These are phyloP conservation scores for Talaromyces sp. DNA, from an alignment of 2,329 filamentous ascomycete species.

Conservation along the genomic window DNA sequence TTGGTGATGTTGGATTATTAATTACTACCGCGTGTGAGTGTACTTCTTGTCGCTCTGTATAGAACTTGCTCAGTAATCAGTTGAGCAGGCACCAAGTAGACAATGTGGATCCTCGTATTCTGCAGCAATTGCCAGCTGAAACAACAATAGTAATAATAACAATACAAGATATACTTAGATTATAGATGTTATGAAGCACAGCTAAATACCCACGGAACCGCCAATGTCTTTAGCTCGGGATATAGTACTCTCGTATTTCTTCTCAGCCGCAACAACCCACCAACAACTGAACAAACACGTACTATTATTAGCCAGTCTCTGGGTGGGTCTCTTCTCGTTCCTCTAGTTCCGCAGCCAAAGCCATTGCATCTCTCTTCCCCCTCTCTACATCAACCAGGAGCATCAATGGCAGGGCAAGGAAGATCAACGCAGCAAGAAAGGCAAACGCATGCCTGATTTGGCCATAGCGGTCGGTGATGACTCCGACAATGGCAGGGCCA, in stretches of 20 bases:
- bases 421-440: slow-evolving; percentile 82
- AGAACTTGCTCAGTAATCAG: background rate
- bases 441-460: slow-evolving; percentile 84
- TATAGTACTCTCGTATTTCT: background rate
- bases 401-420: slow-evolving; percentile 77
- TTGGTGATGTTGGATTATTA: no score
- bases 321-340: slow-evolving; percentile 14
- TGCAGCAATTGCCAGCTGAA: background rate
- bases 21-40: no score
- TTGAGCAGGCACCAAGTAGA: background rate
- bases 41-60: background rate
- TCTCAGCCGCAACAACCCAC: background rate
- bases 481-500: slow-evolving; percentile 87
- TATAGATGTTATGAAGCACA: no score
- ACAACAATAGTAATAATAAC: background rate
- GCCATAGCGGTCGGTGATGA: slow-evolving; percentile 79
- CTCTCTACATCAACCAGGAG: slow-evolving; percentile 79
- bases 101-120: background rate
- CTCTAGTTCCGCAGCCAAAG: slow-evolving; percentile 53
- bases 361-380: slow-evolving; percentile 64
- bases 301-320: background rate
- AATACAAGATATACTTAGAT: no score
- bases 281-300: background rate
- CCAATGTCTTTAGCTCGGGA: no score
- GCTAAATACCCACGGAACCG: no score